Evolutionary conservation across 2,329 filamentous ascomycete species (phyloP), one percentile per base, ranked within the genome.

Genomic region (Claviceps quebecensis): DNA sequence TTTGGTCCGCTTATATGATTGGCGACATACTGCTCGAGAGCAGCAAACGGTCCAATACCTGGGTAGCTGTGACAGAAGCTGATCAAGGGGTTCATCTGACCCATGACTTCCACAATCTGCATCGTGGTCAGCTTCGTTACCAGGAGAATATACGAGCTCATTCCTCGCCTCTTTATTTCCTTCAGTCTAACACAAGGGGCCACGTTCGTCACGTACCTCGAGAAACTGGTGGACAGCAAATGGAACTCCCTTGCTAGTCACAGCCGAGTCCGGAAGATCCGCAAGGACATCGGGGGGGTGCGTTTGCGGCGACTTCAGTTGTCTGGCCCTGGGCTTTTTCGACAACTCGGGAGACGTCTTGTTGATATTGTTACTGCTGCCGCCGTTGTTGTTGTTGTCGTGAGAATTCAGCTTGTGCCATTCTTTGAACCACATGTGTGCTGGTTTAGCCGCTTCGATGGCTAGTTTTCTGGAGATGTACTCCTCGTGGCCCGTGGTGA

Each of bases 401-500:
- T 72, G 69, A 1, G 70, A 63, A 63, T 84, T 84, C 44, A 78
- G 64, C 59, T 70, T 76, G 54, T 73, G 71, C 80, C 80, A 84
- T 23, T 83, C 80, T 66, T 83, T 83, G 58, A 76, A 70, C 80
- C 80, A 84, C 55, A 74, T 72, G 56, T 83, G 80, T 26, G 75
- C 69, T 2, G 80, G 80, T 58, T 77, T 76, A 14, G 80, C 79
- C 6, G 77, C 77, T 45, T 81, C 71, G 40, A 83, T 76, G 8
- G 81, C 76, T 56, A 74, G 74, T 54, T 74, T 78, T 50, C 87
- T 80, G 22, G 89, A 83, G 45, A 97, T 72, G 60, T 85, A 95
- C 67, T 97, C 90, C 58, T 90, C 86, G 60, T 94, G 85, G 48
- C 75, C 76, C 38, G 74, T 77, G 1, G 86, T 87, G 46, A 82